Base-by-base conservation (phyloP, 441 rosid genomes). In the Gossypium trilobum region DNA sequence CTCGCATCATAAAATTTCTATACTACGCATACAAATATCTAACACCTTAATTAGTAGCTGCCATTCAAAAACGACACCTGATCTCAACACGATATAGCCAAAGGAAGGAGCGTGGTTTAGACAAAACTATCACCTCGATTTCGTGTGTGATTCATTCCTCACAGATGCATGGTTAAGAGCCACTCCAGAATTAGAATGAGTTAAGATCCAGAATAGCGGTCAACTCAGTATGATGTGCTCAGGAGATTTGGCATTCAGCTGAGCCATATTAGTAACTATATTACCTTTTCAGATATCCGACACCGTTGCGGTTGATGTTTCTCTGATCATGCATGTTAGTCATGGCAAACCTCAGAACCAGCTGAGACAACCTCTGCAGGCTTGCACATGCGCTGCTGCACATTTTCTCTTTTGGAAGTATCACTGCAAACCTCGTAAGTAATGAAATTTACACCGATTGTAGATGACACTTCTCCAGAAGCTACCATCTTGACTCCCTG, bases 51-150 rank as follows among this genome's bases (percentile, higher is more conserved):
- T 52, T 20, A 19, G 42, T 36, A 36, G 10, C 42, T 36, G 42
- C n/a, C 59, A 19, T 55, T 58, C 39, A 23, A 9, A 31, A 72
- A 67, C 51, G 11, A 73, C 17, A 10, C 55, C 74, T 6, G 16
- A 29, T 50, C 66, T 57, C 39, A 22, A 72, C 46, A 19, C 39
- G 54, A 70, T 69, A 63, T 10, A 13, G 61, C 10, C 76, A 59
- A 20, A 22, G 13, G 13, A 68, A 9, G 10, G 50, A 74, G 29
- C 64, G 78, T 68, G 73, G 78, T 82, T 82, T 36, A n/a, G 79
- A 81, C 67, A 80, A 66, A 57, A 82, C 29, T 39, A 78, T 72
- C 61, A 48, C 83, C 79, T 78, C 81, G 0, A 84, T 14, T 67
- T 72, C 29, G 68, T 3, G 10, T 60, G 19, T 2, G 82, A 63